These are phyloP conservation scores for Penicillium nucicola DNA, from an alignment of 495 filamentous ascomycete genomes.

Conservation along the genomic window DNA sequence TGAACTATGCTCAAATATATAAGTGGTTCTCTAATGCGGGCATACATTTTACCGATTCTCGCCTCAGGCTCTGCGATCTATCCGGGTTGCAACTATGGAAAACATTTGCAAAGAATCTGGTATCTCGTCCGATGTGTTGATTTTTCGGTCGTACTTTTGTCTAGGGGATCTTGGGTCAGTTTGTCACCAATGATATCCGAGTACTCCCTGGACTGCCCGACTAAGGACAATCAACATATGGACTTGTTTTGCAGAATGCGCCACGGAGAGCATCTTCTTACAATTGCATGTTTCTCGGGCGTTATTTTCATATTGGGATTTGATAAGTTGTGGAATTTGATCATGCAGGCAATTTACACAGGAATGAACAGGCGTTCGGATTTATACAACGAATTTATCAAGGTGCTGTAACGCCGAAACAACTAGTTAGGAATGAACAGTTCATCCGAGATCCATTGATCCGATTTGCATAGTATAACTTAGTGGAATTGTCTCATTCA, in stretches of 20 bases:
- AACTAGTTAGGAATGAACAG: neutral
- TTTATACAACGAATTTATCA: neutral
- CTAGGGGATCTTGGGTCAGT: neutral
- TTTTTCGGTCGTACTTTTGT: neutral
- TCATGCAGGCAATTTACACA: neutral
- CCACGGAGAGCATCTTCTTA: neutral
- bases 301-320: conserved; percentile 1
- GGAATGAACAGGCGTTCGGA: neutral
- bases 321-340: neutral
- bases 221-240: neutral
- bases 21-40: conserved; percentile 1
- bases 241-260: neutral
- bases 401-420: neutral
- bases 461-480: conserved; percentile 2
- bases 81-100: neutral
- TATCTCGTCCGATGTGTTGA: neutral
- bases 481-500: conserved; percentile 1
- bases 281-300: conserved; percentile 4
- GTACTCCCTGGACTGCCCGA: neutral
- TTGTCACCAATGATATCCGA: neutral
- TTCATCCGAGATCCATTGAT: conserved; percentile 5
- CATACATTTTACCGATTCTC: conserved; percentile 7
- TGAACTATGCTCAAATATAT: conserved; percentile 13
- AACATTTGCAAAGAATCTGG: neutral
- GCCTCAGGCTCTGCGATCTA: neutral